Percentiles rank a stretch among this genome's conserved stretches.
Conservation (phyloP, 495 filamentous ascomycete species). For the Friedmanniomyces endolithicus region DNA sequence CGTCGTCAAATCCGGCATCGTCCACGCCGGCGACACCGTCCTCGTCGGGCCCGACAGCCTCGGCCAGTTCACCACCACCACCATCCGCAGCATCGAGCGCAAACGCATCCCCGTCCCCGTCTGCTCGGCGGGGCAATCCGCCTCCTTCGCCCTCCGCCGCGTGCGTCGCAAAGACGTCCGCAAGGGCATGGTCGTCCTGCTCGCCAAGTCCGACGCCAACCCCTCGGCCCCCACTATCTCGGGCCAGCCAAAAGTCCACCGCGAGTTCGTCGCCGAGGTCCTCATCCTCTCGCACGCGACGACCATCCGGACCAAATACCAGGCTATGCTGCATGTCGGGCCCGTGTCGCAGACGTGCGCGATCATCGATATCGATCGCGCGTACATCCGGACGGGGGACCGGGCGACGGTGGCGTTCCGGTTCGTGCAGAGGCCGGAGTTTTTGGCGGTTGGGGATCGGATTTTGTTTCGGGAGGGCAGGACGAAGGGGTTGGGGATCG, state of each 20-base stretch:
- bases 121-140: constrained; percentile 83
- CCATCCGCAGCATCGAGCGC: constrained; percentile 83
- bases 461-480: constrained; percentile 89
- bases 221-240: constrained; percentile 11
- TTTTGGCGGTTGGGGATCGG: constrained; percentile 73
- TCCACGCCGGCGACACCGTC: constrained; percentile 82
- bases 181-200: constrained; percentile 95
- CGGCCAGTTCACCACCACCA: constrained; percentile 82
- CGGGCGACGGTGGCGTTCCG: constrained; percentile 83
- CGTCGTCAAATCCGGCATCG: constrained; percentile 75
- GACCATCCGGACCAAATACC: constrained; percentile 96
- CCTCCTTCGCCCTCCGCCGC: constrained; percentile 77
- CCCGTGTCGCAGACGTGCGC: constrained; percentile 91
- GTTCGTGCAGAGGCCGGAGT: constrained; percentile 95
- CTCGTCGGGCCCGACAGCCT: constrained; percentile 84
- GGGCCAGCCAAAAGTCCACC: constrained; percentile 64
- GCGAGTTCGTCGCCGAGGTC: constrained; percentile 92
- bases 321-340: constrained; percentile 96
- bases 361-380: constrained; percentile 96
- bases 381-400: constrained; percentile 88
- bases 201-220: constrained; percentile 53
- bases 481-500: constrained; percentile 90
- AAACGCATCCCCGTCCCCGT: constrained; percentile 86
- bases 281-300: constrained; percentile 92
- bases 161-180: constrained; percentile 85